Conservation (phyloP, 129 eudicot species). For the Artemisia annua region DNA sequence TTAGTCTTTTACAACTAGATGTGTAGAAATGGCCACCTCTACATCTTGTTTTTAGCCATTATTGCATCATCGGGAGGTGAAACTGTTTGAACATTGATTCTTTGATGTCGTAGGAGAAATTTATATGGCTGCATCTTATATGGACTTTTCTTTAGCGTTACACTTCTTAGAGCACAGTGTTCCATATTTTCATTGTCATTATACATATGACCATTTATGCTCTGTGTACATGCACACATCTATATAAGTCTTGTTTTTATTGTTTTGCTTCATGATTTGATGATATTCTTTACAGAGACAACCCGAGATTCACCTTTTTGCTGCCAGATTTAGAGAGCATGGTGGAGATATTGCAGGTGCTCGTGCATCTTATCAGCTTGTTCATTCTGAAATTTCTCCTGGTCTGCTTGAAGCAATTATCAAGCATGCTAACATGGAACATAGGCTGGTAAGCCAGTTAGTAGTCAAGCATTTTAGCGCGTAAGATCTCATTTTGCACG, state of each 20-base stretch:
- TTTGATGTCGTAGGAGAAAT: too few species aligned
- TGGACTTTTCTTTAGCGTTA: too few species aligned
- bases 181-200: too few species aligned
- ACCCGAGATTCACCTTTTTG: constrained; percentile 98
- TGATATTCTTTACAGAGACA: constrained; percentile 64
- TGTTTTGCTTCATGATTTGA: constrained; percentile 15
- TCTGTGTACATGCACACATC: constrained; percentile 1
- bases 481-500: constrained; percentile 1
- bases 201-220: not conserved
- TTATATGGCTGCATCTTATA: too few species aligned
- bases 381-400: constrained; percentile 91
- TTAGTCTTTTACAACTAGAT: not conserved
- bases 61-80: too few species aligned
- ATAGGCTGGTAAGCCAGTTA: constrained; percentile 67
- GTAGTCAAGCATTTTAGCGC: constrained; percentile 8
- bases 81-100: too few species aligned
- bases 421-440: constrained; percentile 97
- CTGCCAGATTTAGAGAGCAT: constrained; percentile 81
- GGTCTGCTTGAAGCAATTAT: constrained; percentile 94
- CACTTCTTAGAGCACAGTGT: too few species aligned
- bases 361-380: constrained; percentile 92
- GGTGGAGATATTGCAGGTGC: constrained; percentile 79
- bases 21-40: not conserved
- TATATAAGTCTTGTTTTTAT: not conserved
- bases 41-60: not conserved